Conservation (phyloP, 441 rosid species). For the Geranium incanum region DNA sequence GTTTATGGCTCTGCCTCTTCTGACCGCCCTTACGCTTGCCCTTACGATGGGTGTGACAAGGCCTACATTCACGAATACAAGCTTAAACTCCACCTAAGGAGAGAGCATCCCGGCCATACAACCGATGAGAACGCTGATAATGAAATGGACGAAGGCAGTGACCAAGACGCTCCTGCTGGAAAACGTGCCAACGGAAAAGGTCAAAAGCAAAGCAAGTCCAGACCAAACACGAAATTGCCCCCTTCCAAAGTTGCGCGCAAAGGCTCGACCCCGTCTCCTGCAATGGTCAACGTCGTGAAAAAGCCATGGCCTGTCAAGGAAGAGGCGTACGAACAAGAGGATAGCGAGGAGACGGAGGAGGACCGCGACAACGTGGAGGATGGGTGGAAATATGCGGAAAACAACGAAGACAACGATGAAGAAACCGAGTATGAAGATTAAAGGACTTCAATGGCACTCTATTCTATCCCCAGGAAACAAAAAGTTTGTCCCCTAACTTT, state of each 20-base stretch:
- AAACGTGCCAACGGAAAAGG: constrained; percentile 48
- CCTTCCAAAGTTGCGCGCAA: constrained; percentile 50
- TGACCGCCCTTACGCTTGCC: constrained; percentile 81
- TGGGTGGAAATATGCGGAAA: constrained; percentile 68
- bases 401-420: constrained; percentile 68
- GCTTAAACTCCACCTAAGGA: constrained; percentile 26
- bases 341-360: constrained; percentile 80
- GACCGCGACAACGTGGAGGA: constrained; percentile 69
- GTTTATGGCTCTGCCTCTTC: constrained; percentile 54
- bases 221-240: constrained; percentile 55
- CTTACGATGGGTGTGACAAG: constrained; percentile 84
- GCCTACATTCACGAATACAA: constrained; percentile 35
- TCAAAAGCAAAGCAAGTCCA: constrained; percentile 50
- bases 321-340: constrained; percentile 62
- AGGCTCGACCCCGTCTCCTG: constrained; percentile 51
- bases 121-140: constrained; percentile 34
- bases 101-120: constrained; percentile 24
- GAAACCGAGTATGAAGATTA: constrained; percentile 90
- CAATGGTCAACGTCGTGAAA: constrained; percentile 35
- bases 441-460: constrained; percentile 10
- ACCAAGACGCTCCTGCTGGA: constrained; percentile 54
- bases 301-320: constrained; percentile 59
- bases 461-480: background rate
- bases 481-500: background rate
- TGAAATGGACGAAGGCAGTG: constrained; percentile 70